Evolutionary conservation across 306 rosid species (phyloP), one percentile per base, ranked within the genome.

Genomic region (Prosopis cineraria): DNA sequence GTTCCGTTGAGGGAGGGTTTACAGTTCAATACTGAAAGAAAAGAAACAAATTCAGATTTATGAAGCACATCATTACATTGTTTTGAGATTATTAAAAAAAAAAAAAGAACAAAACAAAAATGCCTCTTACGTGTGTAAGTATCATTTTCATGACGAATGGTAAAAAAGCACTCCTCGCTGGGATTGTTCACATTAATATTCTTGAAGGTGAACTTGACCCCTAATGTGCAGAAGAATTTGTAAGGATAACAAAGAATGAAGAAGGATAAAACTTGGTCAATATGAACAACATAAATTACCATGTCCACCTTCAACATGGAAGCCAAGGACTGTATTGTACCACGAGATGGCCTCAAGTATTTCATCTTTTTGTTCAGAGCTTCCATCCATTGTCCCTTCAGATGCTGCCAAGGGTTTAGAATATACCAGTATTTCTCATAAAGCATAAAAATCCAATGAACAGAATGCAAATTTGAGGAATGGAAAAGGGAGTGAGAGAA

Each of bases 241-340:
- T 82, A 47, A 78, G 73, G 58, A 37, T 44, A 78, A 27, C 75
- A 80, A 25, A 75, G 40, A 50, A 72, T 53, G 14, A 69, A 73
- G 40, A 76, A 71, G 16, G 43, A 70, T 6, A 77, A 62, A 74
- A 10, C 43, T 67, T 45, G 36, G 37, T 75, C 37, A 53, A 78
- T 29, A 68, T 44, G 65, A 82, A 69, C 5, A 78, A 60, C 10
- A 55, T 50, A 47, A 81, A 80, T 86, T 93, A 93, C 99, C 99
- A 80, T 68, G 86, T 79, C 96, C 96, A 34, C 91, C 97, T 93
- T 91, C 93, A 81, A 93, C 89, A 74, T 86, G 84, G 68, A 95
- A 85, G 70, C 91, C 96, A 70, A 95, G 96, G 74, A 88, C 89
- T 68, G 83, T 85, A 50, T 92, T 89, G 81, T 95, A 95, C 99